Percentiles rank a stretch among this genome's conserved stretches.
phyloP scores from a whole-genome alignment of 2,329 filamentous ascomycete genomes.

The Fusarium dlaminii region DNA sequence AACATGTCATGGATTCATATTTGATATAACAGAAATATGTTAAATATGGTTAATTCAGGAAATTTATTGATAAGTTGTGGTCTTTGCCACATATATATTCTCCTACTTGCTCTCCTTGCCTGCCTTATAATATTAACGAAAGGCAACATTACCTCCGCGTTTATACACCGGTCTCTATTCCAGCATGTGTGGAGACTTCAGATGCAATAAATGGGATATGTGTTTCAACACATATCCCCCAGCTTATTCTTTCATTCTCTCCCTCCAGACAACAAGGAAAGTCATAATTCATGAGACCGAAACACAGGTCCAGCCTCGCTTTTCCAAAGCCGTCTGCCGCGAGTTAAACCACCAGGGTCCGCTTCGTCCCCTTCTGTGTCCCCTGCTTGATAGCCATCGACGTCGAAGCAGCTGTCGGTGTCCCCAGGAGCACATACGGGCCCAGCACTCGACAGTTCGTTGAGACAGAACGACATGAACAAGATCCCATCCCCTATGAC shows the following conservation, averaged over 20 bases:
- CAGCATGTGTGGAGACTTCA: background rate
- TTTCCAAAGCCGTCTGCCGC: conserved; percentile 17
- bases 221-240: background rate
- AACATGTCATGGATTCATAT: background rate
- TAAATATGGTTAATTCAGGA: background rate
- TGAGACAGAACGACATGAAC: conserved; percentile 37
- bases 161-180: background rate
- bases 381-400: conserved; percentile 14
- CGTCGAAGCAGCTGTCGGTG: conserved; percentile 30
- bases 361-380: conserved; percentile 19
- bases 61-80: conserved; percentile 1
- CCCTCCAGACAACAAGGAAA: conserved; percentile 4
- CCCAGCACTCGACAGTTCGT: conserved; percentile 32
- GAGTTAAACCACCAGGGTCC: conserved; percentile 35
- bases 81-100: background rate
- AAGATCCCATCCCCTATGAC: conserved; percentile 35
- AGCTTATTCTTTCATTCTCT: background rate
- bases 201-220: background rate
- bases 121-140: background rate
- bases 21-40: background rate
- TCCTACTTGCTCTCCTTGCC: background rate
- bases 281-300: conserved; percentile 29
- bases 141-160: conserved; percentile 16
- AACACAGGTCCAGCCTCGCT: conserved; percentile 37
- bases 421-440: conserved; percentile 33